Base-by-base conservation (phyloP, 2,329 filamentous ascomycete species). In the Penicillium sp. region DNA sequence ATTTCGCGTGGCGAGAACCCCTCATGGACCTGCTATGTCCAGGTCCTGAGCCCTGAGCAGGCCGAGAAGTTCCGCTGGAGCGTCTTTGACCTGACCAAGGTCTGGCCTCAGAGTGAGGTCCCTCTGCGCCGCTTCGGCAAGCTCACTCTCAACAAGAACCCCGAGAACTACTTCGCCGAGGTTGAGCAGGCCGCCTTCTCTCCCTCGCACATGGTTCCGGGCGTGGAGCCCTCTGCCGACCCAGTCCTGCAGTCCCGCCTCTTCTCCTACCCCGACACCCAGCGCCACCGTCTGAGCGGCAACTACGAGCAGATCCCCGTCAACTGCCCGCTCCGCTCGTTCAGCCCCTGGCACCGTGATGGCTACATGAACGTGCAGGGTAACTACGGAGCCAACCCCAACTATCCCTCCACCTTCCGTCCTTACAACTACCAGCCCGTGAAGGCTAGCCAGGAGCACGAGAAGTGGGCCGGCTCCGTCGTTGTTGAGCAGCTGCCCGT, bases 171-270 rank as follows among this genome's bases (percentile, higher is more conserved):
- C 70, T 85, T 85, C 60, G 75, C 77, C 41, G 83, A 88, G 61
- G 83, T 86, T 43, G 83, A 87, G 70, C 83, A 86, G 63, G 76
- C 80, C 17, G 81, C 82, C 2, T 87, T 85, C 75, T 82, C 77
- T 52, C 83, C 84, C 34, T 76, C 81, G 6, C 81, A 85, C 62
- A 68, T 86, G 66, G 75, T 80, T 3, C 82, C 83, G 3, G 83
- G 83, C 46, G 79, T 83, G 49, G 83, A 86, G 67, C 79, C 82
- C 13, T 84, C 82, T 9, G 81, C 81, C 55, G 84, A 87, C 58
- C 83, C 83, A 1, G 81, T 87, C 33, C 73, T 87, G 3, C 83
- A 87, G 66, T 79, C 78, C 34, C 81, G 83, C 49, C 74, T 86
- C 35, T 86, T 86, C 74, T 85, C 82, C 1, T 86, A 86, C 69